Evolutionary conservation across 129 eudicot genomes (phyloP), one percentile per base, ranked within the genome.

Genomic region (Solidago caesia): DNA sequence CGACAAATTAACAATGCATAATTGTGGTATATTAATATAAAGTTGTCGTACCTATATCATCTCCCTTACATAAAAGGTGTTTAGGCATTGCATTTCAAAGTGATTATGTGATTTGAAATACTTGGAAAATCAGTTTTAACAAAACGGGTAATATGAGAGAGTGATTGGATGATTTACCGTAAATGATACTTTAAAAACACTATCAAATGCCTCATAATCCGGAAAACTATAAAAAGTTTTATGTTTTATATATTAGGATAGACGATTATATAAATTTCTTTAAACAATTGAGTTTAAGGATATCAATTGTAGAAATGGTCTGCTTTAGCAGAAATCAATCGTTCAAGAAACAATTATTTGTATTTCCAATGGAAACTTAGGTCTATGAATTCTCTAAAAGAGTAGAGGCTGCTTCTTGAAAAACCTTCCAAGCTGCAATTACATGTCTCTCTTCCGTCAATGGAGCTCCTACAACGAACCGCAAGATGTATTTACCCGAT

Each of bases 381-480:
- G 61, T 48, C 64, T 77, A 84, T 60, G 44, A 70, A 58, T 53
- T 79, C n/a, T 21, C 74, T 65, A 88, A 55, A 51, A 88, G 64
- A 57, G 73, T 67, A 33, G 90, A 76, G 62, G 92, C 96, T 72
- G 78, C 79, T 41, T 88, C 91, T 82, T 94, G 98, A 67, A 94
- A 85, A 68, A 83, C 74, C 72, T 82, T 83, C 98, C 97, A 94
- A 15, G 98, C 91, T 65, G 75, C 84, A 29, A 72, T 56, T 15
- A 90, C 71, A 61, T 94, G 98, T 57, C 86, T 84, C 85, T 90
- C 88, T 82, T 88, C 98, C 11, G 98, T 94, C 81, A 94, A 82
- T 62, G 98, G 96, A 79, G 98, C 98, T 61, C 99, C 99, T 11
- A 94, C 87, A 2, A 88, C 99, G 11, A 94, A 79, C 1, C 99